phyloP scores from a whole-genome alignment of 495 filamentous ascomycete genomes.

The Penicillium egyptiacum region DNA sequence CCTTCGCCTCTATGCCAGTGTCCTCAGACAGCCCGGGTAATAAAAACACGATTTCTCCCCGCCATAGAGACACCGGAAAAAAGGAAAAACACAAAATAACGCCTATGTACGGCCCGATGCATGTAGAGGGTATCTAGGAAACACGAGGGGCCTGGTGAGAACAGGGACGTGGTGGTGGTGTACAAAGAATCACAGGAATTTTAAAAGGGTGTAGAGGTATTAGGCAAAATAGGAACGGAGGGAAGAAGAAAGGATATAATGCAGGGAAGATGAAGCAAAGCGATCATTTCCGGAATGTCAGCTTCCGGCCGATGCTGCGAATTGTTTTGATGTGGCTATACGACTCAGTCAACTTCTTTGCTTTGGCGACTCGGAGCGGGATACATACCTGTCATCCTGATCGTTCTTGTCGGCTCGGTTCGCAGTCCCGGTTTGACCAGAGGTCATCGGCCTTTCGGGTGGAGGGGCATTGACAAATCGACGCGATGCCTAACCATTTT shows the following conservation, averaged over 20 bases:
- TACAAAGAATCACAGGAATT: conserved; percentile 14
- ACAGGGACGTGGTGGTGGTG: conserved; percentile 3
- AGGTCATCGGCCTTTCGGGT: conserved; percentile 37
- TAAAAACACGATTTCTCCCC: conserved; percentile 9
- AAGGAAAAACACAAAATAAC: conserved; percentile 17
- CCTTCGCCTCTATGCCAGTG: conserved; percentile 16
- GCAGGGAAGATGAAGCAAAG: conserved; percentile 1
- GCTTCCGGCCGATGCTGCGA: conserved; percentile 44
- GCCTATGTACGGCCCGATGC: conserved; percentile 33
- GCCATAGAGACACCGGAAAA: conserved; percentile 8
- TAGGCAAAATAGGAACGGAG: background rate
- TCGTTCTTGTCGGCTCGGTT: conserved; percentile 31
- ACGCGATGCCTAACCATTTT: conserved; percentile 37
- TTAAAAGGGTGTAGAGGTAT: conserved; percentile 9
- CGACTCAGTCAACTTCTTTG: conserved; percentile 6
- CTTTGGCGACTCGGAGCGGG: background rate
- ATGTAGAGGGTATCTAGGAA: conserved; percentile 33
- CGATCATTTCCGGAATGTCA: conserved; percentile 33
- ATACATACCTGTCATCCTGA: conserved; percentile 42
- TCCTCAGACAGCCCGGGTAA: conserved; percentile 4
- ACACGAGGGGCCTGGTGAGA: conserved; percentile 18
- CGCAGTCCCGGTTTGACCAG: conserved; percentile 32
- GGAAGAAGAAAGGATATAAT: background rate
- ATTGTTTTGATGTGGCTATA: conserved; percentile 40
- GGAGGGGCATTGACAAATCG: conserved; percentile 39